Evolutionary conservation across 2,329 filamentous ascomycete genomes (phyloP).

Genomic region (Colletotrichum sp.): DNA sequence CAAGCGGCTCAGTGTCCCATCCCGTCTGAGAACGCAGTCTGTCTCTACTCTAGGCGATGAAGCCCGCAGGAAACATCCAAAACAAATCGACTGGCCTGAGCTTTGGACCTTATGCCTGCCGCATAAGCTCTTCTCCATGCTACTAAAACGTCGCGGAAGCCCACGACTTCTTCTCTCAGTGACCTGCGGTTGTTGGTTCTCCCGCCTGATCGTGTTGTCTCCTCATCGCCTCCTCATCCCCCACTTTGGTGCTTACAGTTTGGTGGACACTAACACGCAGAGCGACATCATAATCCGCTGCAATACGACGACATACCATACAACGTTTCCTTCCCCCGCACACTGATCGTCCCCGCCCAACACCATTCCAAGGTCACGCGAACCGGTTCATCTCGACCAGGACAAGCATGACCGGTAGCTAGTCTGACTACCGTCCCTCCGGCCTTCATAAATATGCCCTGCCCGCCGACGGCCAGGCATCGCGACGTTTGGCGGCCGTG

Average conservation of each 20-base stretch:
- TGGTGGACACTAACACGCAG: background rate
- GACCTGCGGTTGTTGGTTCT: background rate
- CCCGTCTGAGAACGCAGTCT: background rate
- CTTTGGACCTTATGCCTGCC: background rate
- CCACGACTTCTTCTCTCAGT: background rate
- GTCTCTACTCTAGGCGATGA: background rate
- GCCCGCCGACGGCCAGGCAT: background rate
- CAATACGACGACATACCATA: conserved; percentile 8
- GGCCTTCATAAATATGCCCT: conserved; percentile 1
- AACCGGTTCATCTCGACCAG: background rate
- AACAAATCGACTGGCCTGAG: background rate
- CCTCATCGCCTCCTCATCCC: background rate
- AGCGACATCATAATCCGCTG: conserved; percentile 6
- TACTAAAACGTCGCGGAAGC: conserved; percentile 2
- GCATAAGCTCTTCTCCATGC: background rate
- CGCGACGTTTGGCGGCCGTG: background rate
- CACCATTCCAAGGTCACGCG: background rate
- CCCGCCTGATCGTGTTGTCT: background rate
- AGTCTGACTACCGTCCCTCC: background rate
- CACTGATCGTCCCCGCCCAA: background rate
- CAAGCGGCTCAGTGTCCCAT: background rate
- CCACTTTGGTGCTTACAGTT: background rate
- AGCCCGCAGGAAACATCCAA: background rate
- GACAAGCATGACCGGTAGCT: background rate
- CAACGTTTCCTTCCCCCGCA: conserved; percentile 11